Evolutionary conservation across 768 basidiomycete species (phyloP), one percentile per base, ranked within the genome.

Genomic region (Panellus pusillus): DNA sequence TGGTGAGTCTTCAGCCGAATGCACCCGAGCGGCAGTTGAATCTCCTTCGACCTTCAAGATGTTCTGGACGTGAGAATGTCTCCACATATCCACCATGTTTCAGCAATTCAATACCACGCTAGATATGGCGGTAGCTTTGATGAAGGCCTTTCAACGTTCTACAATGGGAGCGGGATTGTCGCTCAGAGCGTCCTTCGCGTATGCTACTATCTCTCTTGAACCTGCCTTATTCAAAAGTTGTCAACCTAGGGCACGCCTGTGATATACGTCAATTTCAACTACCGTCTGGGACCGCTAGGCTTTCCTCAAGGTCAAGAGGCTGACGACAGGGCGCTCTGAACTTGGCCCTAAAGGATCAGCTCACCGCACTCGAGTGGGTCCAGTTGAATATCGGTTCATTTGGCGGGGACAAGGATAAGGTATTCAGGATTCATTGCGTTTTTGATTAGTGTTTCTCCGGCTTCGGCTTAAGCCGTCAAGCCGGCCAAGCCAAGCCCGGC

Each of bases 361-460:
- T 72, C 28, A 54, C 64, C 7, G 78, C 74, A 3, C 65, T 78
- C 2, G 49, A 66, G 39, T 79, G 77, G 83, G 74, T 85, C 0
- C 79, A 83, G 50, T 60, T 69, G 40, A 79, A 86, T 55, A 82
- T 85, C 47, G 68, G 63, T 24, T 62, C 68, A 0, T 86, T 85
- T 61, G 82, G 83, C 4, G 84, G 84, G 17, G 79, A 78, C 59
- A 69, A 69, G 15, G 61, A 18, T 6, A 74, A 76, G 66, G 76
- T 74, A 24, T 24, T 24, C 24, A 24, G 6, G 15, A 15, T 7
- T 15, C 15, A 27, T 36, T 6, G 9, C 20, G n/a, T n/a, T n/a
- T n/a, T n/a, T n/a, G n/a, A n/a, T n/a, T n/a, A n/a, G n/a, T n/a
- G n/a, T n/a, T n/a, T n/a, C n/a, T n/a, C n/a, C n/a, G n/a, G n/a